Evolutionary conservation across 169 alveolate species (phyloP).

Genomic region (Cryptosporidium sp.): DNA sequence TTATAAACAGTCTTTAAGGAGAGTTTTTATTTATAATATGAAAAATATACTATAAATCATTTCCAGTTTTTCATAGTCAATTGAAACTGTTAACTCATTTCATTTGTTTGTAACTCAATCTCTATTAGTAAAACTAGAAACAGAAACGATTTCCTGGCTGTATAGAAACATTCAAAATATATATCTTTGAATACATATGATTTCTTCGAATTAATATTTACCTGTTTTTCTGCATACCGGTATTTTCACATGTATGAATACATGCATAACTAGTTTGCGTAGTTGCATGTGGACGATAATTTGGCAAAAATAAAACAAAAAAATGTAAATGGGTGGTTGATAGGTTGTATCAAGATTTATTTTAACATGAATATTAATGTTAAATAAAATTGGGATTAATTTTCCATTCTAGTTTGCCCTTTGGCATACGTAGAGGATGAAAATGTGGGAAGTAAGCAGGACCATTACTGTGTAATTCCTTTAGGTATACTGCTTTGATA

Average conservation of each 20-base stretch:
- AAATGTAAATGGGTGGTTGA: not conserved
- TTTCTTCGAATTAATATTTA: not conserved
- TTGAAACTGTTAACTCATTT: not conserved
- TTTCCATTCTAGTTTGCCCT: constrained; percentile 57
- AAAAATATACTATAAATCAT: not conserved
- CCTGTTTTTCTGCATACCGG: not conserved
- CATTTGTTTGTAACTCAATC: not conserved
- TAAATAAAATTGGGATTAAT: not conserved
- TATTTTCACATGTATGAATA: not conserved
- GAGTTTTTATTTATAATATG: not conserved
- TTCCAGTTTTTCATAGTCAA: too few relatives aligned
- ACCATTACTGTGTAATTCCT: constrained; percentile 39
- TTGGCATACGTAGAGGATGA: constrained; percentile 59
- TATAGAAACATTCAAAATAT: not conserved
- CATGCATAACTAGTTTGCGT: not conserved
- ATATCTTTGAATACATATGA: not conserved
- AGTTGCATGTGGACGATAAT: constrained; percentile 1
- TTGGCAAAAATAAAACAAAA: not conserved
- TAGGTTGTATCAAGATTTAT: not conserved
- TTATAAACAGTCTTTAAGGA: not conserved
- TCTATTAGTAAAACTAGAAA: too few relatives aligned
- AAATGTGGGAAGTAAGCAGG: constrained; percentile 65
- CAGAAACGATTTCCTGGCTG: not conserved
- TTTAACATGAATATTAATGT: too few relatives aligned
- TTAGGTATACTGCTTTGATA: not conserved